Base-by-base conservation (phyloP, 805 yeast genomes). In the Candida coquimbonensis region DNA sequence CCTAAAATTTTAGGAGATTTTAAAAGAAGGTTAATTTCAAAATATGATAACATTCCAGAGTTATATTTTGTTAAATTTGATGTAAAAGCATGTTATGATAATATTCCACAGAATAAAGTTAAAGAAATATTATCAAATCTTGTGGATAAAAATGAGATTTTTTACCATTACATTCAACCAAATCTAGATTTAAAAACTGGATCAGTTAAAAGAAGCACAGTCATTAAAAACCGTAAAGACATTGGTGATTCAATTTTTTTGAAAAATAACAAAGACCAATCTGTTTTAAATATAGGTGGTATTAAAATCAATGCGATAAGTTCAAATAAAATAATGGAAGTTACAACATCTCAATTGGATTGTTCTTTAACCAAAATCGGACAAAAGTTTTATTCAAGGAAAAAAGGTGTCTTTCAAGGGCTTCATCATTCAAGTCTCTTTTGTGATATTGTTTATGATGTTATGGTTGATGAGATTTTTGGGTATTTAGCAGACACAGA, bases 381-480 rank as follows among this genome's bases (percentile, higher is more conserved):
- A 5, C 55, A 61, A 1, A 50, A 54, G 8, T 62, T 67, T 4
- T 75, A 69, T 55, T 56, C 60, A n/a, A 66, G 95, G 47, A 75
- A 66, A 38, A 61, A 66, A 9, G 98, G 98, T 0, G 70, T 91
- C 0, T 89, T 83, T 44, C 98, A 90, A 65, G 98, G 98, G 0
- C 77, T 87, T 8, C 80, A 82, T 1, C 61, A 89, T 5, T 91
- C 96, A 46, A 75, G 85, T 1, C 67, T 81, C 6, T 69, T 90
- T 33, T 88, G 95, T 51, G 87, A 88, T 51, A 51, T 88, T 1
- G 74, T 86, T 0, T 83, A 84, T 54, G 88, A 84, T 55, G 68
- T 73, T 2, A 57, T 90, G 29, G 72, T 84, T 11, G 68, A 70
- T 27, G 50, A 51, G 4, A 49, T 51, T 40, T 53, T 54, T 53